These are phyloP conservation scores for Guyanaporus albipodus DNA, from an alignment of 768 basidiomycete genomes.

Conservation along the genomic window DNA sequence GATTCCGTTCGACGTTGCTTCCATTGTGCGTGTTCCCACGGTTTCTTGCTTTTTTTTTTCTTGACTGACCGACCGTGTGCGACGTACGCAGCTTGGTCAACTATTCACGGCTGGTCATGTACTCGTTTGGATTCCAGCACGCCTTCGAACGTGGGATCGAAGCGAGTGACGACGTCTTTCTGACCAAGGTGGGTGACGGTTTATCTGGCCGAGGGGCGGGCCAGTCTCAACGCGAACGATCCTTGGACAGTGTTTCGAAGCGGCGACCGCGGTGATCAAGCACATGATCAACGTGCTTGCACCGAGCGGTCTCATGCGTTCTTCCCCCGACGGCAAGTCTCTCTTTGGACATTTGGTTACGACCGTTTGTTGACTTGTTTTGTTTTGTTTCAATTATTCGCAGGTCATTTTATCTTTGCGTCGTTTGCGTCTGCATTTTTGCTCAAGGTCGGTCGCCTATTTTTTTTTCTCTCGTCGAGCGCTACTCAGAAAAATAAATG, in stretches of 20 bases:
- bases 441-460: conserved; percentile 68
- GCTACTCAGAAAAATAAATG: too few relatives aligned
- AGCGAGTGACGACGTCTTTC: conserved; percentile 58
- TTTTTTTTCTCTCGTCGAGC: neutral
- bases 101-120: conserved; percentile 82
- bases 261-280: conserved; percentile 64
- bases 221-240: neutral
- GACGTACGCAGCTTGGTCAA: conserved; percentile 52
- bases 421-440: conserved; percentile 82
- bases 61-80: conserved; percentile 2
- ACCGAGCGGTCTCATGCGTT: conserved; percentile 73
- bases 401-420: conserved; percentile 74
- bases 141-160: conserved; percentile 70
- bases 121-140: conserved; percentile 82
- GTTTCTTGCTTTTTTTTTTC: too few relatives aligned
- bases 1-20: conserved; percentile 60
- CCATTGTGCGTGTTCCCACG: conserved; percentile 67
- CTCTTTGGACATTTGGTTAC: too few relatives aligned
- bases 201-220: neutral
- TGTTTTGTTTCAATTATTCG: neutral
- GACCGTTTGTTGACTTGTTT: too few relatives aligned
- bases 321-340: conserved; percentile 74
- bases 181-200: conserved; percentile 55
- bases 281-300: conserved; percentile 62
- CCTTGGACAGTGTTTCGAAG: conserved; percentile 50